Base-by-base conservation (phyloP, 2,329 filamentous ascomycete species). In the Diaporthe sp. region DNA sequence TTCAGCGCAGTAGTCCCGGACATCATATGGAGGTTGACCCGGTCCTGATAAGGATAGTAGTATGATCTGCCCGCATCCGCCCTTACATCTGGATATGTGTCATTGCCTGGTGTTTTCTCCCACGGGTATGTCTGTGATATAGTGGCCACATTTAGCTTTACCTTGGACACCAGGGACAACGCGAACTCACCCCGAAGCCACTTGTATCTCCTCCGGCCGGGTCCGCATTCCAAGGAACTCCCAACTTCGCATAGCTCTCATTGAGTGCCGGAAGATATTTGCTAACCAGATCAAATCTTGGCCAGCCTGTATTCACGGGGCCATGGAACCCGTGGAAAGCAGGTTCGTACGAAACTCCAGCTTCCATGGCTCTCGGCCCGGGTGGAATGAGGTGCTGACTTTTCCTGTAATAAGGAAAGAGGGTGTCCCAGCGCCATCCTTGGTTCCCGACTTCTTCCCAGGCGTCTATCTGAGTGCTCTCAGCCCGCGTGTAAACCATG, bases 41-140 rank as follows among this genome's bases (percentile, higher is more conserved):
- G 51, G 25, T 55, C 51, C 7, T 55, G 51, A 13, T 55, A 31
- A 19, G 51, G 51, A 31, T 55, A 55, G 25, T 55, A 55, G 13
- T 55, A 55, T 13, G 51, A 55, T 31, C 51, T 55, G 12, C 51
- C 51, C 1, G 51, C 51, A 31, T 55, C 51, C 6, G 51, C 51
- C 25, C 51, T 7, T 9, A 55, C 51, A 55, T 55, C 51, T 3
- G 51, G 51, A 15, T 55, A 55, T 31, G 51, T 55, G 28, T 55
- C 51, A 31, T 55, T 55, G 51, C 51, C 51, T 31, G 51, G 51
- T 55, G 51, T 55, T 28, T 55, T 55, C 51, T 55, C 51, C 51
- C 51, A 55, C 19, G 51, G 51, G 25, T 55, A 55, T 17, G 51
- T 55, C 51, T 55, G 28, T 31, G 12, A 55, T 17, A 55, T 31